A percentile compares a stretch with the other conserved stretches of the same genome.
phyloP scores from a whole-genome alignment of 2,329 filamentous ascomycete species.

The Phoma sp. region DNA sequence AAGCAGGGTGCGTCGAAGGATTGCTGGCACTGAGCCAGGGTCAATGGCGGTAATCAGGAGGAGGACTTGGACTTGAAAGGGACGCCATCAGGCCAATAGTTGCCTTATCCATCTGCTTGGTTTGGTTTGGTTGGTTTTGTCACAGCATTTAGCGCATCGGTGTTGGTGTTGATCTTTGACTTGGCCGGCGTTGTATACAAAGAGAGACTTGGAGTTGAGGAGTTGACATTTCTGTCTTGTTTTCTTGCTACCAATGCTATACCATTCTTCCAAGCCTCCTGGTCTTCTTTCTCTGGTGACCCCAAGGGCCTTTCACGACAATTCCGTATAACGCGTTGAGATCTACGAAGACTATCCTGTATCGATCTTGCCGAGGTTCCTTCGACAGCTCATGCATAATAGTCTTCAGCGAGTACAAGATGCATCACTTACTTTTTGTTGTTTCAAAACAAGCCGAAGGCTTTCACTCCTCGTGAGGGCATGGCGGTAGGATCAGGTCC shows the following conservation, averaged over 20 bases:
- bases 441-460: background rate
- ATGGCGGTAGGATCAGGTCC: background rate
- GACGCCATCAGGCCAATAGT: background rate
- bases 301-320: too few species aligned
- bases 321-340: too few species aligned
- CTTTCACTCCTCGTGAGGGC: background rate
- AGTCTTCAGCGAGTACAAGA: background rate
- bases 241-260: constrained; percentile 1
- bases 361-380: too few species aligned
- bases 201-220: background rate
- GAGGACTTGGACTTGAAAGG: background rate
- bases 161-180: constrained; percentile 10
- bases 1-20: constrained; percentile 90
- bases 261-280: background rate
- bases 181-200: constrained; percentile 10
- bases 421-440: background rate
- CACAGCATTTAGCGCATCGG: constrained; percentile 20
- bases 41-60: constrained; percentile 69
- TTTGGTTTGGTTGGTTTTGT: too few species aligned
- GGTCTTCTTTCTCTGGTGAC: background rate
- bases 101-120: background rate
- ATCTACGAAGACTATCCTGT: too few species aligned
- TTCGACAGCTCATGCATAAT: too few species aligned
- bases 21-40: constrained; percentile 88
- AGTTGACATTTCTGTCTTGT: constrained; percentile 6